Base-by-base conservation (phyloP, 352 stramenopile genomes). In the Phytophthora meadii region DNA sequence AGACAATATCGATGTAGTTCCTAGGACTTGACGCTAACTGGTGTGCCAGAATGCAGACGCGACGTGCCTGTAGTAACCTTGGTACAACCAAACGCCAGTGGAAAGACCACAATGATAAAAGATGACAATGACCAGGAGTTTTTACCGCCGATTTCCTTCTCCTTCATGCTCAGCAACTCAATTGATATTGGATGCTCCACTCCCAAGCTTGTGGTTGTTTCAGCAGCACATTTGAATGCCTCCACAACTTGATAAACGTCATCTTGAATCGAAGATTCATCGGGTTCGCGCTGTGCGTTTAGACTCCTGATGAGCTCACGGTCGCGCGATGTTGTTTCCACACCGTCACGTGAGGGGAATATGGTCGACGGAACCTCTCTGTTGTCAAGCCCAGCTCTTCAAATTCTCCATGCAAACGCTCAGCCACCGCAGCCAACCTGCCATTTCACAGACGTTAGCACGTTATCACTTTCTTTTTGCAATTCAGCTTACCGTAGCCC, bases 301-400 rank as follows among this genome's bases (percentile, higher is more conserved):
- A 83, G 42, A 17, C 49, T 52, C 5, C 53, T 46, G 25, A 79
- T 70, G 15, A 70, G 44, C 6, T 70, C n/a, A 6, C 56, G 65
- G 30, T 77, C 53, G 11, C 58, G 72, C 4, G 65, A 70, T 7
- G 63, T 59, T 52, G n/a, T n/a, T 87, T 85, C 76, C 79, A 87
- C 17, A 87, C 68, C 7, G 78, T 83, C 54, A 82, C 10, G 49
- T 87, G 78, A n/a, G 78, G 73, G 5, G 52, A 62, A 57, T 74
- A 84, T 17, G 76, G 73, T 25, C 46, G 64, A 12, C 63, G 54
- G 30, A 81, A 77, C 2, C 11, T 42, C 46, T 79, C 72, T 6
- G 68, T 75, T 7, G 70, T 72, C 47, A 81, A 56, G 1, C 68
- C 72, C 28, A 64, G 40, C 2, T n/a, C 37, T 2, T 54, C 14